phyloP scores from a whole-genome alignment of 805 yeast species.

The Candida ulmi region DNA sequence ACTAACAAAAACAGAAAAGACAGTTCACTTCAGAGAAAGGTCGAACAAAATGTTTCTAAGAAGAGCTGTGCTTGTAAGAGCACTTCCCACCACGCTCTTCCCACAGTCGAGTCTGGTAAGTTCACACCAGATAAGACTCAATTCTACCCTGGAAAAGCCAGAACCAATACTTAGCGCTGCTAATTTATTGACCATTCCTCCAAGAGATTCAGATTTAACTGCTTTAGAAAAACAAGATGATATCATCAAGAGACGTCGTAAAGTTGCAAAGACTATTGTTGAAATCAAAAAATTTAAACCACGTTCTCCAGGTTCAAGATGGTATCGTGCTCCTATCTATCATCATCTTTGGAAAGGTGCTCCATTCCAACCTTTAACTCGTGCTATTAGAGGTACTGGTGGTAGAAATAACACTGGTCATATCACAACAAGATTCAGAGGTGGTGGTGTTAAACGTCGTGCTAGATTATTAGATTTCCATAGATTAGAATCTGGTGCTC shows the following conservation, averaged over 20 bases:
- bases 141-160: not conserved
- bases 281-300: constrained; percentile 73
- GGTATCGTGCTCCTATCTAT: constrained; percentile 85
- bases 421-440: constrained; percentile 90
- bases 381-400: constrained; percentile 62
- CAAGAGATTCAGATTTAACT: constrained; percentile 47
- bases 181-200: constrained; percentile 30
- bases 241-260: constrained; percentile 64
- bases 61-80: not conserved
- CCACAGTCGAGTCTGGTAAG: not conserved
- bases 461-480: constrained; percentile 74
- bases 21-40: not conserved
- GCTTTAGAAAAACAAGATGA: constrained; percentile 78
- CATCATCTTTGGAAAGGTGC: constrained; percentile 82
- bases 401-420: constrained; percentile 89
- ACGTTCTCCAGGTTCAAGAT: constrained; percentile 79
- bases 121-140: not conserved
- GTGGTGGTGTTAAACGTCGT: constrained; percentile 94
- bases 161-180: not conserved
- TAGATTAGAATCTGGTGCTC: constrained; percentile 64
- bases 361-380: constrained; percentile 73
- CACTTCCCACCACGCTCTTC: not conserved
- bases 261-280: constrained; percentile 64
- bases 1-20: not conserved
- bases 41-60: not conserved